Base-by-base conservation (phyloP, 2,329 filamentous ascomycete species). In the Penicillium sp. region DNA sequence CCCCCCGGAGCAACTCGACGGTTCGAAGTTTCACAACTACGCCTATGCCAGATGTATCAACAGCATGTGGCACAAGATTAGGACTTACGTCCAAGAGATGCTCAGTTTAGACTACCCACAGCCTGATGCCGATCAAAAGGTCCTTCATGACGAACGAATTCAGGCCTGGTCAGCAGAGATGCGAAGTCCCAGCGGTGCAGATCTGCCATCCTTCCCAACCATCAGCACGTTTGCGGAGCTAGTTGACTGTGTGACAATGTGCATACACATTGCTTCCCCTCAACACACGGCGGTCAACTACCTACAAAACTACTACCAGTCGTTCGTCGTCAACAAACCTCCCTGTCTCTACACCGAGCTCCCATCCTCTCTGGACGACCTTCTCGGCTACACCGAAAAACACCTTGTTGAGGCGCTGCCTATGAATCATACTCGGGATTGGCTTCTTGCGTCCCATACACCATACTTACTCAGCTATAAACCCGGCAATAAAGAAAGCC, bases 271-370 rank as follows among this genome's bases (percentile, higher is more conserved):
- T 17, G 55, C 55, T 14, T 57, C 55, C 3, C 55, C 55, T 12
- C 55, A 57, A 17, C 55, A 57, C 25, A 57, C 55, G 2, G 55
- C 55, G 7, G 55, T 57, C 16, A 57, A 57, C 14, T 57, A 57
- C 22, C 50, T 57, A n/a, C 55, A 57, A 50, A 35, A 54, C 38
- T 57, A 57, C 40, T 57, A 57, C 22, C 55, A 57, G 22, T 19
- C 14, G n/a, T 57, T 57, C 31, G 55, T 57, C 14, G 40, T 56
- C 19, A 56, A 53, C 26, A 56, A 56, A 14, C 53, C 53, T 25
- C 17, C 53, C n/a, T 56, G 48, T 31, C 36, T 56, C n/a, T 56
- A 42, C 42, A 36, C 43, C 4, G 12, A 22, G 22, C 53, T 19
- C 19, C 53, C 53, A 17, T 16, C 42, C 1, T 37, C 48, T 12